Evolutionary conservation across 805 yeast species (phyloP).

Genomic region (Nakazawaea holstii): DNA sequence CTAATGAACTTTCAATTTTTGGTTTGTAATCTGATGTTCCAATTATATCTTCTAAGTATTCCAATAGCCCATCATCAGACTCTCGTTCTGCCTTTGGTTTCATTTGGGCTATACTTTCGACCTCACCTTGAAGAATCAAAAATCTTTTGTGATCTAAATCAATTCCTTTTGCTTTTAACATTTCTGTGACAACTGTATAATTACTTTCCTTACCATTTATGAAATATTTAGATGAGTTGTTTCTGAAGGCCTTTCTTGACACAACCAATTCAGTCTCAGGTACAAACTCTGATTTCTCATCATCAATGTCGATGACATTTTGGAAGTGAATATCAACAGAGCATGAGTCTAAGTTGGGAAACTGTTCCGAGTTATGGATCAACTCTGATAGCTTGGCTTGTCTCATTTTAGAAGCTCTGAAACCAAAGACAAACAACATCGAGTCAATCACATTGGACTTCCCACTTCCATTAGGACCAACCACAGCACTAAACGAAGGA

Average conservation of each 20-base stretch:
- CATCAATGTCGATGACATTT: conserved; percentile 58
- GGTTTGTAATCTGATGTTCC: conserved; percentile 86
- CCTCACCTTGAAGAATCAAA: conserved; percentile 95
- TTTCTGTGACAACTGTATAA: conserved; percentile 72
- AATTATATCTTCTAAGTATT: conserved; percentile 92
- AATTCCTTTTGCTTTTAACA: conserved; percentile 77
- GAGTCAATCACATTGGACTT: conserved; percentile 98
- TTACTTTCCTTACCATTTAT: conserved; percentile 65
- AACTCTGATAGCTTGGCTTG: conserved; percentile 90
- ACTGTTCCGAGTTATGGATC: conserved; percentile 82
- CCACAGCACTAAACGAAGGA: conserved; percentile 90
- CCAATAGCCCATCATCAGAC: conserved; percentile 88
- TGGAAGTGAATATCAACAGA: conserved; percentile 88
- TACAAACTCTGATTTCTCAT: conserved; percentile 33
- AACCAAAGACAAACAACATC: conserved; percentile 94
- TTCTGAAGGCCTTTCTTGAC: conserved; percentile 72
- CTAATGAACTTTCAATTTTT: conserved; percentile 59
- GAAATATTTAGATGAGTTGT: conserved; percentile 73
- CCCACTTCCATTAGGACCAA: conserved; percentile 98
- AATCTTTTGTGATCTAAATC: conserved; percentile 94
- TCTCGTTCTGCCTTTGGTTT: conserved; percentile 93
- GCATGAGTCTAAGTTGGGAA: conserved; percentile 64
- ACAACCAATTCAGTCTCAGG: conserved; percentile 61
- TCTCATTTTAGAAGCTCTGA: conserved; percentile 94
- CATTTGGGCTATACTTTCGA: conserved; percentile 98